Conservation (phyloP, 371 early-diverging fungal genomes). For the Cokeromyces recurvatus region DNA sequence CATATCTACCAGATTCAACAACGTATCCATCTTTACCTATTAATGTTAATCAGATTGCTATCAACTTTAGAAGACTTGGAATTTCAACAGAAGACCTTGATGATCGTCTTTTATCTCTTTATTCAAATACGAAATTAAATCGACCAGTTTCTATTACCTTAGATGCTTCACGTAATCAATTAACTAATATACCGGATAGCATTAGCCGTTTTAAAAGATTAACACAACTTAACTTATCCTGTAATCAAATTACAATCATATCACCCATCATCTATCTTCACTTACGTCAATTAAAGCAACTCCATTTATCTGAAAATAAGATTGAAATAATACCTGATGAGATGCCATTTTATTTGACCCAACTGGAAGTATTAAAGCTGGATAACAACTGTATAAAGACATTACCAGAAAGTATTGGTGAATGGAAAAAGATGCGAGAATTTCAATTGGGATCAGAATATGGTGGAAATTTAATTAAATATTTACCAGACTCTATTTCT, state of each 20-base stretch:
- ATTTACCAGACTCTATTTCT: slow-evolving; percentile 40
- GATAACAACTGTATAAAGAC: slow-evolving; percentile 44
- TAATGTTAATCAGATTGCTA: too few species aligned
- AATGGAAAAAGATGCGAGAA: slow-evolving; percentile 42
- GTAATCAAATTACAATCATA: slow-evolving; percentile 42
- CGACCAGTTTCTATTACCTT: slow-evolving; percentile 14
- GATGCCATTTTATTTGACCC: slow-evolving; percentile 32
- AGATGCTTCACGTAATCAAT: slow-evolving; percentile 45
- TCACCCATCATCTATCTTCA: slow-evolving; percentile 46
- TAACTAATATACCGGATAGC: slow-evolving; percentile 24
- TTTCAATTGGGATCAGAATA: slow-evolving; percentile 53
- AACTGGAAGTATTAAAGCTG: slow-evolving; percentile 35
- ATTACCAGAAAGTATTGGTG: slow-evolving; percentile 39
- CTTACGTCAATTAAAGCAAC: slow-evolving; percentile 41
- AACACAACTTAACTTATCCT: slow-evolving; percentile 47
- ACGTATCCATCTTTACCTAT: too few species aligned
- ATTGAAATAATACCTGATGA: slow-evolving; percentile 41
- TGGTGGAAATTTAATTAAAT: slow-evolving; percentile 49
- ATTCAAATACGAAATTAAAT: background rate
- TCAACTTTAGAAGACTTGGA: too few species aligned
- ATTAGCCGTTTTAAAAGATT: slow-evolving; percentile 17
- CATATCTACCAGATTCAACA: too few species aligned
- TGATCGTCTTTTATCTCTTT: too few species aligned
- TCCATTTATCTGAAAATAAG: slow-evolving; percentile 50
- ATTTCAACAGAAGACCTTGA: background rate